Conservation (phyloP, 1,284 basidiomycete genomes). For the Irpex sp. region DNA sequence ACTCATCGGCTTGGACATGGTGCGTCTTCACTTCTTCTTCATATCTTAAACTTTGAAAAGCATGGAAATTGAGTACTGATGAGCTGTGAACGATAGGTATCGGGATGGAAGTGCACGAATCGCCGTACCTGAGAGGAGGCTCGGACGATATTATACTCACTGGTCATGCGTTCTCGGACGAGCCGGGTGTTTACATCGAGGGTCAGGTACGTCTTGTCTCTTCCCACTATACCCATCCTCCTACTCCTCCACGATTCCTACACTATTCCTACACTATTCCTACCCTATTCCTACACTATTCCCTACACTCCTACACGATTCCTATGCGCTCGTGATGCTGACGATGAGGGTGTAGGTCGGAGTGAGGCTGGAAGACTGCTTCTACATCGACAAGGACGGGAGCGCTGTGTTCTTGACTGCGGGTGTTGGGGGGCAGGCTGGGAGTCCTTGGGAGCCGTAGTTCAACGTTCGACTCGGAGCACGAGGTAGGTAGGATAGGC, state of each 20-base stretch:
- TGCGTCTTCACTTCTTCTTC: conserved; percentile 24
- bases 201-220: conserved; percentile 41
- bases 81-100: conserved; percentile 47
- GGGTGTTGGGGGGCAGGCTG: conserved; percentile 54
- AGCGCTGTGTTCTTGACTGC: conserved; percentile 52
- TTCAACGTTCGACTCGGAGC: no score
- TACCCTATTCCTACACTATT: no score
- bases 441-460: conserved; percentile 47
- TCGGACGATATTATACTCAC: conserved; percentile 48
- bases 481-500: no score
- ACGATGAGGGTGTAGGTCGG: no score
- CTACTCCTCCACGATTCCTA: neutral
- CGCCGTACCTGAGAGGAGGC: conserved; percentile 73
- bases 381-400: conserved; percentile 58
- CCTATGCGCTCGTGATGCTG: no score
- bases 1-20: conserved; percentile 81
- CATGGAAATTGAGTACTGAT: neutral
- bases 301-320: no score
- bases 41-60: neutral
- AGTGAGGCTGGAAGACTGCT: conserved; percentile 79
- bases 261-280: no score
- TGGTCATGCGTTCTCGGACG: conserved; percentile 77
- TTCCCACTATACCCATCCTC: neutral
- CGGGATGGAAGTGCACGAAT: conserved; percentile 78
- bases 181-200: conserved; percentile 81